Evolutionary conservation across 176 grass and related monocot species (phyloP), one percentile per base, ranked within the genome.

Genomic region (Triticum urartu): DNA sequence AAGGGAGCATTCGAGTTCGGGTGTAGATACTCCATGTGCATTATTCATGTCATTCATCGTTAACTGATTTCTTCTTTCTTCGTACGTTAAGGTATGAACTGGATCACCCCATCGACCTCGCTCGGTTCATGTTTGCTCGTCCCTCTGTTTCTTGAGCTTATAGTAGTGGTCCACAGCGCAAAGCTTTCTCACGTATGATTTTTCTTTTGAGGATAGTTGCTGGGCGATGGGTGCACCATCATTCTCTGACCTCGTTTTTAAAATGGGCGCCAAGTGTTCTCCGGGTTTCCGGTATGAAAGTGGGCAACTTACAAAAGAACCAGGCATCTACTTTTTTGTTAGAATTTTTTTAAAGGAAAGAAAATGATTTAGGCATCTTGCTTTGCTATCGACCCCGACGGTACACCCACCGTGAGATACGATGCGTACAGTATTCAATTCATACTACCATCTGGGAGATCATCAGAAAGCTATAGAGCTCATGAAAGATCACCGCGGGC

Each of bases 181-280:
- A 17, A 17, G 12, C 11, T 60, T 35, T 75, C 60, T 54, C 50
- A 18, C 18, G 1, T 1, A 4, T 58, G 7, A 21, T 21, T 21
- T 39, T 14, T 34, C 5, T 77, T 28, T 82, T 20, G 54, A 58
- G 6, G 58, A 15, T 83, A 50, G 36, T 7, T 65, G 39, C 30
- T 36, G 3, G 48, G 73, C 47, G 50, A 77, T 76, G 59, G 89
- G 69, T 87, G 61, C 17, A 84, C 81, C 68, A 68, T 91, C 89
- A 68, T 67, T 84, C 20, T 90, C 89, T 34, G 28, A 18, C 15
- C 65, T 26, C 35, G 9, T 87, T 75, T 60, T 17, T 81, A 3
- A 45, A 45, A 47, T 24, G 76, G 24, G 22, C 54, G 42, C 42
- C 67, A 11, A 47, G 13, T 54, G 68, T 48, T 89, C 28, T 89